These are phyloP conservation scores for Camellia granthamiana DNA, from an alignment of 148 eudicot genomes.

Conservation along the genomic window DNA sequence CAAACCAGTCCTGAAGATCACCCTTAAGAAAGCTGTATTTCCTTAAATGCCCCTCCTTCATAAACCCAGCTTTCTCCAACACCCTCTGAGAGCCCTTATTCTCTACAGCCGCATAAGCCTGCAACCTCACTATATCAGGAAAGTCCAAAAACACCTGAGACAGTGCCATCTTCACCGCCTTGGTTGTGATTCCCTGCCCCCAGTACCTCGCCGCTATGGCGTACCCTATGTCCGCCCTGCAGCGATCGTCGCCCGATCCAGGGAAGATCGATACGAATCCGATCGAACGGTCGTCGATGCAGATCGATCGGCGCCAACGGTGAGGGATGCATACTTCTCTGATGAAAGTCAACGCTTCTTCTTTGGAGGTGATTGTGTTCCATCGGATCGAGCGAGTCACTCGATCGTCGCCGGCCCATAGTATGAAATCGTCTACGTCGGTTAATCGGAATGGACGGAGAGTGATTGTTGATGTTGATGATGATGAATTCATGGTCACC, in stretches of 20 bases:
- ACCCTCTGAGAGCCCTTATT: constrained; percentile 59
- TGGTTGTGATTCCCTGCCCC: constrained; percentile 52
- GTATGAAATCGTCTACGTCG: constrained; percentile 22
- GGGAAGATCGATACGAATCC: constrained; percentile 34
- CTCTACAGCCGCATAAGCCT: constrained; percentile 45
- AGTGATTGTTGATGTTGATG: constrained; percentile 9
- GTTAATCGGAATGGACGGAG: constrained; percentile 23
- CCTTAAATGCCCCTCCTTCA: constrained; percentile 44
- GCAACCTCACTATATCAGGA: constrained; percentile 41
- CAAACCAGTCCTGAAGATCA: constrained; percentile 28
- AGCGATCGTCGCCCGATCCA: constrained; percentile 26
- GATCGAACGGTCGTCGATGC: constrained; percentile 34
- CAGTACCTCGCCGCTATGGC: constrained; percentile 35
- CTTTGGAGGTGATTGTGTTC: constrained; percentile 19
- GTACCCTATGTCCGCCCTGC: constrained; percentile 41
- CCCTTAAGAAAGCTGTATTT: constrained; percentile 41
- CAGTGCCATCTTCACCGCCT: constrained; percentile 44
- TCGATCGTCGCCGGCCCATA: constrained; percentile 25
- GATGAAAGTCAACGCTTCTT: constrained; percentile 37
- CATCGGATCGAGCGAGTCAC: constrained; percentile 18
- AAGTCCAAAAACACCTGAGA: constrained; percentile 35
- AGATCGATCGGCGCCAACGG: constrained; percentile 42
- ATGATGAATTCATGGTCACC: constrained; percentile 7
- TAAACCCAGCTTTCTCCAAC: constrained; percentile 55
- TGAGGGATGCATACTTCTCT: constrained; percentile 30